Conservation (phyloP, 805 yeast genomes). For the Saccharomycopsis sp. region DNA sequence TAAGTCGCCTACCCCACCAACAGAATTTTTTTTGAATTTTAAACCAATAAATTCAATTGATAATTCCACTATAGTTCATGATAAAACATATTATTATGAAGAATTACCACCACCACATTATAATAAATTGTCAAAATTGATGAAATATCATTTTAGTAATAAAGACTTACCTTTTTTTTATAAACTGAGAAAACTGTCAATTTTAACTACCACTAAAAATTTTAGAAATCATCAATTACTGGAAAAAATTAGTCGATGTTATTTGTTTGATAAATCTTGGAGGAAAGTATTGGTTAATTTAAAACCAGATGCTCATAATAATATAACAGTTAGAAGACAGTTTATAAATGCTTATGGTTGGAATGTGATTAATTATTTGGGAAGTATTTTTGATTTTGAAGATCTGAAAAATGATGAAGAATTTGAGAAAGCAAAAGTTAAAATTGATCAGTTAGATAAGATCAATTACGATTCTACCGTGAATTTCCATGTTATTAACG, state of each 20-base stretch:
- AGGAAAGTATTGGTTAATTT: slow-evolving; percentile 57
- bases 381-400: slow-evolving; percentile 9
- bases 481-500: no score
- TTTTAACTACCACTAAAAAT: slow-evolving; percentile 7
- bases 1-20: slow-evolving; percentile 44
- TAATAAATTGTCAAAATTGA: slow-evolving; percentile 1
- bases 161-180: slow-evolving; percentile 17
- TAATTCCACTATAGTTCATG: slow-evolving; percentile 67
- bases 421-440: no score
- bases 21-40: slow-evolving; percentile 30
- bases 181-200: slow-evolving; percentile 1
- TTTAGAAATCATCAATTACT: slow-evolving; percentile 36
- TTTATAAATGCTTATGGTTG: slow-evolving; percentile 80
- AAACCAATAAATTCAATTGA: neutral
- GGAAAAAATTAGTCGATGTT: slow-evolving; percentile 78
- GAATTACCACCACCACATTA: slow-evolving; percentile 54
- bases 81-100: slow-evolving; percentile 53
- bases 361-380: slow-evolving; percentile 40
- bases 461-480: no score
- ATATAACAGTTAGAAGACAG: slow-evolving; percentile 58
- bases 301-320: slow-evolving; percentile 71
- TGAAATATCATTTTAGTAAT: neutral
- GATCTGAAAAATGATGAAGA: no score
- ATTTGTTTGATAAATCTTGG: slow-evolving; percentile 65
- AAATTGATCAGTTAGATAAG: no score